Evolutionary conservation across 108 stramenopile species (phyloP), one percentile per base, ranked within the genome.

Genomic region (Nitzschia inconspicua): DNA sequence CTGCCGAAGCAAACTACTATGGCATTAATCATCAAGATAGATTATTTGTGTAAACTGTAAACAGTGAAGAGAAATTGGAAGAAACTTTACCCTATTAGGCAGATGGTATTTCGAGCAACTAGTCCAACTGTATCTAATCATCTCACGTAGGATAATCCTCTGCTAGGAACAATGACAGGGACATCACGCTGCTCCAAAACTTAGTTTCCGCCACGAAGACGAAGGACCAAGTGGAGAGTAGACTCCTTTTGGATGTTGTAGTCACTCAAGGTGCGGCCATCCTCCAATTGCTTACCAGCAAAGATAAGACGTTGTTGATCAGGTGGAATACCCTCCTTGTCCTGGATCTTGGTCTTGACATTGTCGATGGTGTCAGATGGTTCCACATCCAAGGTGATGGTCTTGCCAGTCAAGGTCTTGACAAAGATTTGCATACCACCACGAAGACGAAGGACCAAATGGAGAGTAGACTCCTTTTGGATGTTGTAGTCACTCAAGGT

Each of bases 251-350:
- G 93, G 68, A 96, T 93, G 78, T 94, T 93, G 82, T 95, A 95
- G 70, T 96, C 97, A 16, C 83, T 85, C 26, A 99, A 79, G 20
- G 98, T 97, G 43, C 97, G 91, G 51, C 97, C 97, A 56, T 97
- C 98, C 84, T 99, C 98, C 54, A 99, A 82, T 76, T 98, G 98
- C 94, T 98, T 98, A 69, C 89, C 94, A 43, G 89, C 91, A 65
- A 95, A 89, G 61, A 95, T 88, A 48, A 95, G 53, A 53, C 91
- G 83, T 69, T 93, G 90, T 58, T 92, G 93, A 73, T 91, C 87
- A 29, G 93, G 88, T 24, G 93, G 93, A 65, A 95, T 95, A 44
- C 91, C 93, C 76, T 93, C 94, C 87, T 88, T 85, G 78, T 93
- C 91, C 71, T 95, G 91, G 60, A 94, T 91, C 83, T 86, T 91